A percentile compares a stretch with the other conserved stretches of the same genome.
Conservation (phyloP, 306 rosid genomes). For the Erythrophleum fordii region DNA sequence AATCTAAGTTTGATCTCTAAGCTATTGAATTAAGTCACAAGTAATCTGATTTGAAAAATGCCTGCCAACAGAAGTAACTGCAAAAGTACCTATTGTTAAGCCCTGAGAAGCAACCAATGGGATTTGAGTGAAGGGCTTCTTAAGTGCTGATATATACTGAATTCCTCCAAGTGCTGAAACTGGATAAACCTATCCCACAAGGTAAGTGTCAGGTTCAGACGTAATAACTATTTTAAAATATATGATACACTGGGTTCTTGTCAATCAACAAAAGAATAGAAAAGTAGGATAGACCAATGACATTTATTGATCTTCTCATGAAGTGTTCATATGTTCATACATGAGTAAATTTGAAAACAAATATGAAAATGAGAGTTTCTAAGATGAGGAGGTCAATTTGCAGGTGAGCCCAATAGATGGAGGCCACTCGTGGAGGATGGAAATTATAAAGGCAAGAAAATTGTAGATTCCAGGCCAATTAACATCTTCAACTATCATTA, state of each 20-base stretch:
- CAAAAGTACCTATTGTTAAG: constrained; percentile 66
- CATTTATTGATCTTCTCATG: not conserved
- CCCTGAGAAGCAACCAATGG: constrained; percentile 95
- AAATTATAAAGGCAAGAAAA: not conserved
- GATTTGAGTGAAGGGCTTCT: constrained; percentile 79
- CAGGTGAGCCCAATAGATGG: not conserved
- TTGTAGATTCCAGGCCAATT: not conserved
- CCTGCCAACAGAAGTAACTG: not conserved
- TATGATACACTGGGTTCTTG: constrained; percentile 11
- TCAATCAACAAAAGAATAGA: not conserved
- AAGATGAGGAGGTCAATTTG: not conserved
- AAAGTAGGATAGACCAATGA: not conserved
- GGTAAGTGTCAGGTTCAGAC: constrained; percentile 5
- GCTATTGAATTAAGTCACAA: not conserved
- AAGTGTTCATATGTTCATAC: not conserved
- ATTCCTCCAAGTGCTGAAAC: constrained; percentile 89
- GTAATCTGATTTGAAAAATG: not conserved
- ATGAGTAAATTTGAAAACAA: not conserved
- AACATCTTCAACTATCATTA: not conserved
- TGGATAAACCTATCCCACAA: constrained; percentile 73
- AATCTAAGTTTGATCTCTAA: not conserved
- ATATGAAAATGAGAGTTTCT: not conserved
- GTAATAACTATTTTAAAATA: constrained; percentile 3
- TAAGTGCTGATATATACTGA: constrained; percentile 76
- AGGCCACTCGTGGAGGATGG: not conserved